Evolutionary conservation across 495 filamentous ascomycete species (phyloP), one percentile per base, ranked within the genome.

Genomic region (Cercophora sp.): DNA sequence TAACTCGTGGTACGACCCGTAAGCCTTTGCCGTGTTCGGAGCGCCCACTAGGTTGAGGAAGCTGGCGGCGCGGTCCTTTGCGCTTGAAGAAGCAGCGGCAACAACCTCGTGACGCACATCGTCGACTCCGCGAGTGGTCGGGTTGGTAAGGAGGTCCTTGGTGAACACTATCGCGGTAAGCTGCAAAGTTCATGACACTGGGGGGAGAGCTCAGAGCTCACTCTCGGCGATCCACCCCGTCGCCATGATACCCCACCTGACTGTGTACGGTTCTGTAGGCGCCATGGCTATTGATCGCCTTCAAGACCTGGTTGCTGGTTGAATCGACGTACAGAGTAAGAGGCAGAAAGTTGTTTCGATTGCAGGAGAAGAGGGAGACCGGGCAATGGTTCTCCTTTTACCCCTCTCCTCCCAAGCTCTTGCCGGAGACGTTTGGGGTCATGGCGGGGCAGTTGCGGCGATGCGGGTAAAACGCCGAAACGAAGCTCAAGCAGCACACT

Each of bases 171-270:
- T 32, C 16, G 31, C 20, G 35, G 23, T 18, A 39, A 36, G 16
- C 18, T 1, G 16, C 23, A 49, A n/a, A n/a, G n/a, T n/a, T 44
- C 34, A 27, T 18, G 20, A 52, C 15, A 16, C 20, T 10, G 20
- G 6, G 11, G n/a, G 13, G 1, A 26, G 8, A 19, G 40, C 43
- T 11, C 35, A 25, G 22, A 31, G 35, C 75, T 63, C 70, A 87
- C 85, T 79, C 64, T 83, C 75, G 24, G 88, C 88, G 54, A 93
- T 91, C 64, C 85, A 79, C 47, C 88, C 88, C 18, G 88, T 91
- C 59, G 88, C 88, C 69, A 93, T 73, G 63, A 93, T 91, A 64
- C 88, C 88, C 88, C 88, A 91, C 54, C 76, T 79, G 41, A 87
- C 62, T 51, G 79, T 82, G 62, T 81, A 81, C 3, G 83, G 81